Evolutionary conservation across 2,329 filamentous ascomycete species (phyloP).

Genomic region (Fusarium fujikuroi): DNA sequence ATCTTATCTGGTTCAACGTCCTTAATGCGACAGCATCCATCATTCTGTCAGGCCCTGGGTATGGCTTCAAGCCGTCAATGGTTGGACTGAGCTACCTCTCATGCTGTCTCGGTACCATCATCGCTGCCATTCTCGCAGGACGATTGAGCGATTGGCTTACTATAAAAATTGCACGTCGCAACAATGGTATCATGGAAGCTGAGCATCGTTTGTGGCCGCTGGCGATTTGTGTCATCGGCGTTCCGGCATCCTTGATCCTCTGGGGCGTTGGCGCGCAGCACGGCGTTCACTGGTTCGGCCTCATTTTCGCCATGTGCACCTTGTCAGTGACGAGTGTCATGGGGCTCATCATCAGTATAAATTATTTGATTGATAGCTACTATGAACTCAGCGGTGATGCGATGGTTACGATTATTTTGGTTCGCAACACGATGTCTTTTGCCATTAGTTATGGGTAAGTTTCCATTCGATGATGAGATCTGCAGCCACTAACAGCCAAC

Average conservation of each 20-base stretch:
- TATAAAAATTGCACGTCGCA: constrained; percentile 52
- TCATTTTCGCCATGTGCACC: constrained; percentile 54
- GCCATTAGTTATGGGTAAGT: constrained; percentile 48
- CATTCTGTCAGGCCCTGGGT: constrained; percentile 51
- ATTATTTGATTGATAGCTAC: constrained; percentile 56
- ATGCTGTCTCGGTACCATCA: constrained; percentile 49
- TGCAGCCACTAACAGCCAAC: background rate
- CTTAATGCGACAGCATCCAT: constrained; percentile 57
- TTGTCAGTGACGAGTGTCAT: constrained; percentile 49
- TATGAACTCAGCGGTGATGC: constrained; percentile 54
- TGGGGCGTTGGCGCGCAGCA: constrained; percentile 52
- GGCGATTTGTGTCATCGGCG: constrained; percentile 44
- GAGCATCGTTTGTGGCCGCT: constrained; percentile 57
- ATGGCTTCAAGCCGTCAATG: constrained; percentile 53
- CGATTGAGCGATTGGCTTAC: constrained; percentile 52
- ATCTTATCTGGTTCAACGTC: constrained; percentile 57
- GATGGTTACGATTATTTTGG: constrained; percentile 53
- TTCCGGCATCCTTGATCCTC: constrained; percentile 45
- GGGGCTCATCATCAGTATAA: constrained; percentile 52
- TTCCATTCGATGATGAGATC: fast-evolving
- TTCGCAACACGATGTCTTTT: constrained; percentile 53
- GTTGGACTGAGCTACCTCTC: constrained; percentile 54
- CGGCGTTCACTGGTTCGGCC: constrained; percentile 55
- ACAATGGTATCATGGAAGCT: constrained; percentile 54
- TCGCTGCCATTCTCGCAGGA: constrained; percentile 48